phyloP scores from a whole-genome alignment of 164 flowering plant genomes.

The Echeveria elegans region DNA sequence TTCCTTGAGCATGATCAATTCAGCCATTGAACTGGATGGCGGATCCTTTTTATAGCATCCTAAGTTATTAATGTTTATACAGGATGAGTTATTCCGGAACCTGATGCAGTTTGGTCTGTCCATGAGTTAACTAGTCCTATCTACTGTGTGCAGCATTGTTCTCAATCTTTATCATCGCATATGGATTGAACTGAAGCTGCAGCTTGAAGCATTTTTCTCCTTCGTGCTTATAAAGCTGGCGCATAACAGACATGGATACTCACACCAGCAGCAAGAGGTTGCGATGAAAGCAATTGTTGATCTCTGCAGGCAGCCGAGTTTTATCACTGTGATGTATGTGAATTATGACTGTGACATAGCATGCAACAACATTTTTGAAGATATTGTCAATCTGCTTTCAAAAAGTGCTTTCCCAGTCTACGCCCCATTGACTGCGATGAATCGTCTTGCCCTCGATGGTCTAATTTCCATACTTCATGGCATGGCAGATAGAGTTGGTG shows the following conservation, averaged over 20 bases:
- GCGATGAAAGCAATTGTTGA: not conserved
- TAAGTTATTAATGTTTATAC: not conserved
- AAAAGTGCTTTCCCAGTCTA: conserved; percentile 64
- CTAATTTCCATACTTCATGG: conserved; percentile 48
- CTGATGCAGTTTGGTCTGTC: not conserved
- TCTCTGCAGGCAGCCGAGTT: not conserved
- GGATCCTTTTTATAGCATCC: not conserved
- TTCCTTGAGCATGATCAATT: not conserved
- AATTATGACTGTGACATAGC: conserved; percentile 57
- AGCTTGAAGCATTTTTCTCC: not conserved
- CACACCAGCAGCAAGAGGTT: not conserved
- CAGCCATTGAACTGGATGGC: not conserved
- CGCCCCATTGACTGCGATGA: conserved; percentile 46
- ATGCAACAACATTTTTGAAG: conserved; percentile 57
- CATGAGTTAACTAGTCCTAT: not conserved
- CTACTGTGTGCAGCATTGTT: not conserved
- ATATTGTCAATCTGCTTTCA: conserved; percentile 47
- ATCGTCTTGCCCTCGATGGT: conserved; percentile 61
- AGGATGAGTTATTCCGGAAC: not conserved
- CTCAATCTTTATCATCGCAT: conserved; percentile 25
- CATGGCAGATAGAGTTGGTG: conserved; percentile 46
- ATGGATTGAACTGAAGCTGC: conserved; percentile 28
- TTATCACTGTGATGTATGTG: not conserved
- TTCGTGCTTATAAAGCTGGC: not conserved
- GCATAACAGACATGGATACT: not conserved